Base-by-base conservation (phyloP, 2,329 filamentous ascomycete genomes). In the Huntiella bhutanensis region DNA sequence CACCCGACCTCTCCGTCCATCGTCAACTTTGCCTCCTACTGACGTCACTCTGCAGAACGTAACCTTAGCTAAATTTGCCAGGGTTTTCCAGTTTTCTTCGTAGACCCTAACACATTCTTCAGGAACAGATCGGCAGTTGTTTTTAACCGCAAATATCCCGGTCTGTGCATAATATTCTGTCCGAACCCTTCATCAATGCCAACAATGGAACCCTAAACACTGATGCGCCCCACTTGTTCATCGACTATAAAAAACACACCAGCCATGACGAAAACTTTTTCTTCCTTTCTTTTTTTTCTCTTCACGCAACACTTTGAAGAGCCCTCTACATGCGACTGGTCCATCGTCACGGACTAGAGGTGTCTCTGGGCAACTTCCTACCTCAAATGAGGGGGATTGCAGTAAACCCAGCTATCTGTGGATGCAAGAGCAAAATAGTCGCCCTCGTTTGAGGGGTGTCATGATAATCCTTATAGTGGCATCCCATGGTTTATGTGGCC, bases 361-460 rank as follows among this genome's bases (percentile, higher is more conserved):
- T 44, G 41, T 46, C 48, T 47, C 45, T 46, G 40, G 44, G 33
- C 44, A 49, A 49, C 45, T 49, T 47, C 44, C 40, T 37, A 28
- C 22, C 22, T 28, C 22, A 10, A 28, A 28, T 41, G 41, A 37
- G 42, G 40, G 28, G 40, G 35, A 43, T 47, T 47, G 40, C 35
- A 35, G 35, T 43, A 33, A 41, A 47, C 40, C 40, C 33, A 47
- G 40, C 38, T 47, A 47, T 47, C 40, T 47, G 44, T 49, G 48
- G 41, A 47, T 64, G 61, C 61, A 51, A 64, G 60, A 64, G 55
- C 7, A 58, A 61, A 48, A 19, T 39, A 40, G 34, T 50, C 60
- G 61, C 61, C 59, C 60, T 62, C 55, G 61, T 64, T 64, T 64
- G 63, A 66, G 62, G 63, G 63, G 62, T 59, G 58, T 53, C 59